These are phyloP conservation scores for Canavalia gladiata DNA, from an alignment of 306 rosid genomes.

Conservation along the genomic window DNA sequence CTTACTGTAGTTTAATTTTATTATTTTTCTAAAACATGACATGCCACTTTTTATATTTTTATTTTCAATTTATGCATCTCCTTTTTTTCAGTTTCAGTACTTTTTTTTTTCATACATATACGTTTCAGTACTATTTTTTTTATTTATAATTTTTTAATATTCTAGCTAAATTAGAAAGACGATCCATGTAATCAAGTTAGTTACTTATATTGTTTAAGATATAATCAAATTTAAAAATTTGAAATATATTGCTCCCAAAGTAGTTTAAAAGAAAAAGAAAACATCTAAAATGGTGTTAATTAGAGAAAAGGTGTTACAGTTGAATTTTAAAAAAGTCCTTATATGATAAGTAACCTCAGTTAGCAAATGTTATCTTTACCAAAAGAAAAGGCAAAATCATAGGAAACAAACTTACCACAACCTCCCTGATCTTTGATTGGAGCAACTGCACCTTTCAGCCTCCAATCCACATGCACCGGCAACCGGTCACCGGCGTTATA, in stretches of 20 bases:
- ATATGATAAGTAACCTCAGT: conserved; percentile 9
- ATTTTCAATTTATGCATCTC: background rate
- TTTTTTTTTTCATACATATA: no score
- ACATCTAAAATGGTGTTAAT: background rate
- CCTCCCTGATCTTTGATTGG: conserved; percentile 84
- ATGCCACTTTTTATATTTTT: background rate
- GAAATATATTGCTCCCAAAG: background rate
- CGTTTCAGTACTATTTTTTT: no score
- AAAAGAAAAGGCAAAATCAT: background rate
- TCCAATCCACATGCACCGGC: conserved; percentile 88
- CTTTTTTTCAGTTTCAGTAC: no score
- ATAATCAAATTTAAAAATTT: background rate
- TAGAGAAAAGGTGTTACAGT: background rate
- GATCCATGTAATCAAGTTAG: background rate
- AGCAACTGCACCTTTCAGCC: conserved; percentile 71
- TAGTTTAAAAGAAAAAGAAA: background rate
- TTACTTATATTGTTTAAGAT: background rate
- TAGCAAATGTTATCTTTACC: background rate
- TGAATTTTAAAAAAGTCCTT: conserved; percentile 15
- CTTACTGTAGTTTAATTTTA: background rate
- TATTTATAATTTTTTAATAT: background rate
- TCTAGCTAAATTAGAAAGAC: background rate
- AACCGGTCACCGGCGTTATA: conserved; percentile 50
- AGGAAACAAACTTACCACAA: conserved; percentile 67
- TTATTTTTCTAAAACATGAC: background rate